Evolutionary conservation across 495 filamentous ascomycete genomes (phyloP).

Genomic region (Paragyromitra xinjiangensis): DNA sequence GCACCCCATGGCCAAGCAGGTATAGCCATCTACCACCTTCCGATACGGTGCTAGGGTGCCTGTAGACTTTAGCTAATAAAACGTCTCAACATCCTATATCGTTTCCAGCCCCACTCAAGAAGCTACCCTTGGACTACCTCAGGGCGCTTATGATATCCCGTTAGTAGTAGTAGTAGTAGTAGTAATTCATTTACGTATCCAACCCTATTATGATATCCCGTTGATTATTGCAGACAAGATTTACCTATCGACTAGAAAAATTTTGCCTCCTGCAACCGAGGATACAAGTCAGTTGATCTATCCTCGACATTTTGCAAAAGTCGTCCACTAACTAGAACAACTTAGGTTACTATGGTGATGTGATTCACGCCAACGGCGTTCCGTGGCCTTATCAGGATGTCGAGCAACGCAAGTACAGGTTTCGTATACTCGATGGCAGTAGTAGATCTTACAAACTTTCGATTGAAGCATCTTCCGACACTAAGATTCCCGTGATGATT

Average conservation of each 20-base stretch:
- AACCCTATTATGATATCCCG: constrained; percentile 62
- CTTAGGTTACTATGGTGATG: constrained; percentile 63
- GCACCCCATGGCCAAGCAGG: constrained; percentile 66
- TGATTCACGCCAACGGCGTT: constrained; percentile 67
- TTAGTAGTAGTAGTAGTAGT: constrained; percentile 39
- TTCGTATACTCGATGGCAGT: constrained; percentile 65
- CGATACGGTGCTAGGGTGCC: neutral
- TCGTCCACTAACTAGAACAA: neutral
- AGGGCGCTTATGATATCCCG: constrained; percentile 64
- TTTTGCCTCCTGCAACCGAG: constrained; percentile 60
- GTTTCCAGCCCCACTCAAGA: constrained; percentile 62
- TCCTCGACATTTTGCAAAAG: neutral
- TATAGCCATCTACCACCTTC: constrained; percentile 8
- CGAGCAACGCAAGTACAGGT: constrained; percentile 67
- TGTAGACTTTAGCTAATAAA: constrained; percentile 9
- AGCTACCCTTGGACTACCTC: constrained; percentile 61
- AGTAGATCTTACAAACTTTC: constrained; percentile 64
- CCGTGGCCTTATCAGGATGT: constrained; percentile 67
- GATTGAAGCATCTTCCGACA: constrained; percentile 56
- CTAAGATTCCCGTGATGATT: constrained; percentile 61
- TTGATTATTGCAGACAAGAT: constrained; percentile 63
- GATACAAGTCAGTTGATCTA: constrained; percentile 49
- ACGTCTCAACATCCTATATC: constrained; percentile 55
- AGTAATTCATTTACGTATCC: too few species aligned
- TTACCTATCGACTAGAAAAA: constrained; percentile 62